Percentiles rank a stretch among this genome's conserved stretches.
These are phyloP conservation scores for Amanita muscaria DNA, from an alignment of 768 basidiomycete genomes.

Conservation along the genomic window DNA sequence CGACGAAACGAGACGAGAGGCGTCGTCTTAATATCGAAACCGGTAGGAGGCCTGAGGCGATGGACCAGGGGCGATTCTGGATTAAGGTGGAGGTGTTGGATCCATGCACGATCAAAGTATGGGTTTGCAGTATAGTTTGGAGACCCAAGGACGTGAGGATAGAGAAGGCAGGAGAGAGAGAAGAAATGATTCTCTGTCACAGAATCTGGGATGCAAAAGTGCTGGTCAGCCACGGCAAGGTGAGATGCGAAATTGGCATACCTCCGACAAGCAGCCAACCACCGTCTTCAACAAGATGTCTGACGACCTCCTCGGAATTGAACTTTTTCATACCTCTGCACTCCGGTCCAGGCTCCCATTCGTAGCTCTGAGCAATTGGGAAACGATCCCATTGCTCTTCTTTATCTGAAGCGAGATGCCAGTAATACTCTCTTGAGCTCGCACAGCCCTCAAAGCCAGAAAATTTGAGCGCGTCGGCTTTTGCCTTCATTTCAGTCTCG, in stretches of 20 bases:
- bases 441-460: constrained; percentile 58
- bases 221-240: too few species aligned
- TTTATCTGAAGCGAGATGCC: constrained; percentile 54
- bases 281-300: constrained; percentile 55
- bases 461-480: constrained; percentile 40
- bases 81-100: constrained; percentile 54
- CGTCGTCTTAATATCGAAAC: constrained; percentile 47
- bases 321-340: constrained; percentile 36
- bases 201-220: constrained; percentile 35
- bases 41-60: constrained; percentile 34
- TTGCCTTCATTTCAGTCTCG: constrained; percentile 11
- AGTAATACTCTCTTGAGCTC: constrained; percentile 50
- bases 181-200: constrained; percentile 71
- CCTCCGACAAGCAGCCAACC: constrained; percentile 65
- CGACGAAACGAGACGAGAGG: constrained; percentile 61
- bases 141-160: constrained; percentile 58
- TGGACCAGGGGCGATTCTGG: constrained; percentile 42
- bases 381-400: constrained; percentile 41
- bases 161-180: constrained; percentile 56
- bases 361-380: constrained; percentile 41
- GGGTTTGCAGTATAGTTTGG: constrained; percentile 48
- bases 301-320: constrained; percentile 35
- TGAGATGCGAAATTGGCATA: constrained; percentile 20
- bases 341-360: constrained; percentile 39
- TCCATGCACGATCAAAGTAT: constrained; percentile 56